phyloP scores from a whole-genome alignment of 768 basidiomycete species.

The Hemileccinum rubropunctum region DNA sequence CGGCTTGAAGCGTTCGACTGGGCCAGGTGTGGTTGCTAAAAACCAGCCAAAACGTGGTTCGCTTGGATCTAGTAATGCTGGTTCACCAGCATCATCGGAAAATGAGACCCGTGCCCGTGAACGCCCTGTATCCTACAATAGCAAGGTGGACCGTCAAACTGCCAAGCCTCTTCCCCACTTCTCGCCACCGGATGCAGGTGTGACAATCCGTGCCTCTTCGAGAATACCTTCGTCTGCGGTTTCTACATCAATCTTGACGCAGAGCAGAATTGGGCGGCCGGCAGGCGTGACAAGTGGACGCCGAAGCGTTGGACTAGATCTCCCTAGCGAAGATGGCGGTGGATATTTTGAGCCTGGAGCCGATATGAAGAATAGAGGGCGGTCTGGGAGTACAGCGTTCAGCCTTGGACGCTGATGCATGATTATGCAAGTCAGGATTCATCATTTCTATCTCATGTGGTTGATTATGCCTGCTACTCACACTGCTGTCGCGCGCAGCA shows the following conservation, averaged over 20 bases:
- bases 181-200: conserved; percentile 41
- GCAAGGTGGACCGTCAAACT: conserved; percentile 17
- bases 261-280: conserved; percentile 46
- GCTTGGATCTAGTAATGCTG: conserved; percentile 44
- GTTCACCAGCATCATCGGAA: conserved; percentile 31
- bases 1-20: conserved; percentile 61
- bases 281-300: conserved; percentile 40
- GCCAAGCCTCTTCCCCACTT: conserved; percentile 42
- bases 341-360: conserved; percentile 15
- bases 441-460: conserved; percentile 7
- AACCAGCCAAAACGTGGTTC: conserved; percentile 59
- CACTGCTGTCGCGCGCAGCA: conserved; percentile 12
- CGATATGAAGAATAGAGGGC: conserved; percentile 24
- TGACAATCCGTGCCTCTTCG: conserved; percentile 45
- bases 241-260: conserved; percentile 34
- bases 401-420: conserved; percentile 18
- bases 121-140: conserved; percentile 27
- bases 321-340: conserved; percentile 16
- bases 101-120: conserved; percentile 25
- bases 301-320: conserved; percentile 39
- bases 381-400: conserved; percentile 27
- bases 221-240: conserved; percentile 38
- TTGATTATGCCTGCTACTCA: conserved; percentile 10
- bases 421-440: conserved; percentile 16
- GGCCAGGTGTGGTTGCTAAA: conserved; percentile 41